A percentile compares a stretch with the other conserved stretches of the same genome.
These are phyloP conservation scores for Cladosporium sp. DNA, from an alignment of 2,329 filamentous ascomycete genomes.

Conservation along the genomic window DNA sequence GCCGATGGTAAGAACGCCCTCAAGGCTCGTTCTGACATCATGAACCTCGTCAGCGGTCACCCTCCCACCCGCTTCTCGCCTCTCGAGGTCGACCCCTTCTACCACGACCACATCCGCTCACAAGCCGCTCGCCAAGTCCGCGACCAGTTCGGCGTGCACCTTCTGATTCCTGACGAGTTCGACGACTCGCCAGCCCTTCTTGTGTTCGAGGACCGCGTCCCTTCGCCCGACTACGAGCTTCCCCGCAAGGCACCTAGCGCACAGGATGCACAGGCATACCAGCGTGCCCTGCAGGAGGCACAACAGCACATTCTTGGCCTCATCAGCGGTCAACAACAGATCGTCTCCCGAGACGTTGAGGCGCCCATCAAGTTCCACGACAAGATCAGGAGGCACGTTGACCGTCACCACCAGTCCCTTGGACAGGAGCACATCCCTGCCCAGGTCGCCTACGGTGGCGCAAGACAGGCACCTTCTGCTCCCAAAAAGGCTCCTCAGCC, in stretches of 20 bases:
- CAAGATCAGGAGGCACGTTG: conserved; percentile 61
- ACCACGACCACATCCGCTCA: conserved; percentile 69
- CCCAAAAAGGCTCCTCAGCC: conserved; percentile 51
- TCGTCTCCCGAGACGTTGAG: conserved; percentile 55
- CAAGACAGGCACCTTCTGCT: conserved; percentile 46
- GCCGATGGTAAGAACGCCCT: conserved; percentile 80
- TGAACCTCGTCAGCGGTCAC: conserved; percentile 69
- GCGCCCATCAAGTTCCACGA: conserved; percentile 63
- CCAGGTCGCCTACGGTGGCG: conserved; percentile 53
- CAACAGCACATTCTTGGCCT: conserved; percentile 56
- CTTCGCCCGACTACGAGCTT: conserved; percentile 53
- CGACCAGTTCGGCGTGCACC: conserved; percentile 68
- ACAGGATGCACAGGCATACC: conserved; percentile 57
- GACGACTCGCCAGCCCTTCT: conserved; percentile 65
- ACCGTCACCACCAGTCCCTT: conserved; percentile 54
- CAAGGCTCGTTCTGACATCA: conserved; percentile 73
- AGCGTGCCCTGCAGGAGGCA: conserved; percentile 59
- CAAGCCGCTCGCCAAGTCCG: conserved; percentile 65
- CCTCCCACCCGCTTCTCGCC: conserved; percentile 70
- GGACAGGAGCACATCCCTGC: conserved; percentile 56
- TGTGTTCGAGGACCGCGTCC: conserved; percentile 69
- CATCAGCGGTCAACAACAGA: conserved; percentile 56
- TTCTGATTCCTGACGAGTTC: conserved; percentile 67
- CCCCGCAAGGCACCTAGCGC: conserved; percentile 57
- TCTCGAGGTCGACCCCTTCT: conserved; percentile 73